These are phyloP conservation scores for Acrodontium crateriforme DNA, from an alignment of 2,329 filamentous ascomycete species.

Conservation along the genomic window DNA sequence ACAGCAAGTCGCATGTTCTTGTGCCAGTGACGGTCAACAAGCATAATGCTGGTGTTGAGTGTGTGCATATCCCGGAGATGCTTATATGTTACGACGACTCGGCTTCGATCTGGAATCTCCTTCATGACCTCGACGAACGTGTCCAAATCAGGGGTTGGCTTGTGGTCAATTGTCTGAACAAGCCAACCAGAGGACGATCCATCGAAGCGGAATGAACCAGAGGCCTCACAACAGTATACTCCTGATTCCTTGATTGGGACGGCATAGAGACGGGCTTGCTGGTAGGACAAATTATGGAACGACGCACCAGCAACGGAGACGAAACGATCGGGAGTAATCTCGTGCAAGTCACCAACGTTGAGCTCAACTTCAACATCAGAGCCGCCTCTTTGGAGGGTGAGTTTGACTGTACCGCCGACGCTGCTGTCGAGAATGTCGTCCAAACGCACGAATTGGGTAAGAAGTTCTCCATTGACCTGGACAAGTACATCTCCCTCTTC, in stretches of 20 bases:
- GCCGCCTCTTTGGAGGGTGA: conserved; percentile 80
- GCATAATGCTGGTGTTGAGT: conserved; percentile 79
- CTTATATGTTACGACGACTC: conserved; percentile 90
- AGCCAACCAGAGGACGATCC: conserved; percentile 86
- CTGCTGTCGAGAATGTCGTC: conserved; percentile 85
- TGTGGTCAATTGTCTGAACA: conserved; percentile 82
- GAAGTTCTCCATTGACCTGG: conserved; percentile 82
- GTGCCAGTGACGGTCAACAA: conserved; percentile 91
- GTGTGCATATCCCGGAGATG: conserved; percentile 92
- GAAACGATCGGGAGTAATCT: conserved; percentile 90
- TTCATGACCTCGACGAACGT: conserved; percentile 87
- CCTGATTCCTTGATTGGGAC: conserved; percentile 65
- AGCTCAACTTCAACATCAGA: conserved; percentile 76
- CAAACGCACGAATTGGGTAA: conserved; percentile 83
- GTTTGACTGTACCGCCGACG: conserved; percentile 62
- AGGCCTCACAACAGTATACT: conserved; percentile 88
- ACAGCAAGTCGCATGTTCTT: conserved; percentile 86
- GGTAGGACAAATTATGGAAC: conserved; percentile 94
- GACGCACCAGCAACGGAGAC: conserved; percentile 86
- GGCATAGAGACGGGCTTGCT: conserved; percentile 90
- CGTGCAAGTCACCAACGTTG: conserved; percentile 75
- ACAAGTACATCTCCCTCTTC: conserved; percentile 90
- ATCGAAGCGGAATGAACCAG: conserved; percentile 89
- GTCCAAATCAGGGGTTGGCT: conserved; percentile 74
- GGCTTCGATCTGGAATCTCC: conserved; percentile 62